Base-by-base conservation (phyloP, 2,329 filamentous ascomycete genomes). In the Amylocarpus encephaloides region DNA sequence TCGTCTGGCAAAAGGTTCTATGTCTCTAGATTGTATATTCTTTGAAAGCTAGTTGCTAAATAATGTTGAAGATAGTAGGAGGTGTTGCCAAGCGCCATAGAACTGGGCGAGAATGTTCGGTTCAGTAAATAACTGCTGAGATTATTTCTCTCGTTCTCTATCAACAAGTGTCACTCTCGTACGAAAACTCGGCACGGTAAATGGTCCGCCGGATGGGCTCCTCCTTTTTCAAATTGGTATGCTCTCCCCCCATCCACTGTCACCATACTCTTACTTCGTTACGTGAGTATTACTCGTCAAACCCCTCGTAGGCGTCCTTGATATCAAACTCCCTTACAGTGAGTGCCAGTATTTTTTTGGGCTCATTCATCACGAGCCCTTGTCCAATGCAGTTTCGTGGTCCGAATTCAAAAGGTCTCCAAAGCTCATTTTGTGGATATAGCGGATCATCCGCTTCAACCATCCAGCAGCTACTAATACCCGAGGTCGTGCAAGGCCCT, bases 351-450 rank as follows among this genome's bases (percentile, higher is more conserved):
- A 75, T 69, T 26, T 73, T 65, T 52, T 71, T 72, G 18, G 72
- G 62, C 62, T 80, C 76, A 33, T 59, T 59, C 67, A 76, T 72
- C 1, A 73, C 77, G 22, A 79, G 64, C 50, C 72, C 71, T 59
- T 81, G 76, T 0, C 78, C 79, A 11, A 80, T 72, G 56, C 79
- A 83, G 46, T 75, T 76, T 15, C 79, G 63, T 2, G 72, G 69
- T 0, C 79, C 79, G 48, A 73, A 69, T 55, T 77, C 75, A 60
- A 83, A 83, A 0, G 75, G 69, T n/a, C 78, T 69, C 71, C 72
- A 82, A 82, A 2, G 76, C 78, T 35, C 72, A 53, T 43, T 56
- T 55, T 2, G 33, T 43, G 13, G 58, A 49, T 57, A 73, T 70
- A 42, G 62, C 53, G 32, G 65, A 64, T 71, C 59, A 13, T 59